Base-by-base conservation (phyloP, 2,329 filamentous ascomycete species). In the Dothideomycetes sp. region DNA sequence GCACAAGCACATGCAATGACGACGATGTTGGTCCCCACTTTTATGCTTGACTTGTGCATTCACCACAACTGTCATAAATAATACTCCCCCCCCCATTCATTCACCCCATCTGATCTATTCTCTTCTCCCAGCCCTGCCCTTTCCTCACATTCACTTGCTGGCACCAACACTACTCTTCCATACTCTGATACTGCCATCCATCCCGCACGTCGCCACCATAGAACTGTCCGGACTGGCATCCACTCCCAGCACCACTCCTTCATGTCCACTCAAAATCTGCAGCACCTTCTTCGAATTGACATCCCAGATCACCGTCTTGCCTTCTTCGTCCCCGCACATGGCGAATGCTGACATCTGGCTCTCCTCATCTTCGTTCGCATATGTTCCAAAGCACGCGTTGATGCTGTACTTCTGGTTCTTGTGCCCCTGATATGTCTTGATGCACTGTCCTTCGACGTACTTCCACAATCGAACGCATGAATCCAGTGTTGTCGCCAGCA, bases 371-470 rank as follows among this genome's bases (percentile, higher is more conserved):
- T 31, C 38, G 22, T 17, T 22, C 63, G 53, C 39, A 47, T 82
- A 80, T 1, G 76, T 71, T 10, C 85, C 88, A 56, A 96, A 95
- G 28, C 81, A 81, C 4, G 87, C 85, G 3, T 77, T 77, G n/a
- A 96, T 71, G 49, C 85, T 89, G 62, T 83, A 96, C 46, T 80
- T 80, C 41, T 77, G 71, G 59, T 98, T 98, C 41, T 69, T 65
- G 55, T 96, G 91, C 0, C 91, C 91, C 59, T 95, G 87, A 62
- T 96, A 98, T 11, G 91, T 98, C 70, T 98, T 98, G 54, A 94
- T 82, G 51, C 91, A 91, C 19, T 80, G 78, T 6, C 89, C 89
- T 25, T 86, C 78, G 7, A 94, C 82, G 58, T 96, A 98, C 60
- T 95, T 84, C 91, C 91, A 98, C 16, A 98, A 68, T 2, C 91